A percentile compares a stretch with the other conserved stretches of the same genome.
Conservation (phyloP, 768 basidiomycete species). For the Pisolithus orientalis region DNA sequence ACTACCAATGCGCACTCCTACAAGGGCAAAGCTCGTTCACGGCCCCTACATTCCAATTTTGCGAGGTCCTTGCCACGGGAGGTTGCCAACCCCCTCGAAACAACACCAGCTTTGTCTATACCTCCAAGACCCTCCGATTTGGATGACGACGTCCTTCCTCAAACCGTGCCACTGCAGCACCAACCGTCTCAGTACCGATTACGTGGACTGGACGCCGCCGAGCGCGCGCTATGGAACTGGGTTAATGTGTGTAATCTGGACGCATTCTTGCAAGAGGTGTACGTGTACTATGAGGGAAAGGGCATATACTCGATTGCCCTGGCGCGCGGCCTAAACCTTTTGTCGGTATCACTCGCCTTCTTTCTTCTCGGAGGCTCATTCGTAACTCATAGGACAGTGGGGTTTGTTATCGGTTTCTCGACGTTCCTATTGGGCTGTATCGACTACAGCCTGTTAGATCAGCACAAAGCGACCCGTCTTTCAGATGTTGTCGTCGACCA, state of each 20-base stretch:
- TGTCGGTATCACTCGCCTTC: slow-evolving; percentile 56
- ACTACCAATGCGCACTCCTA: slow-evolving; percentile 16
- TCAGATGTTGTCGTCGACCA: slow-evolving; percentile 76
- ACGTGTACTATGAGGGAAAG: slow-evolving; percentile 94
- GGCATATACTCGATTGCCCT: slow-evolving; percentile 95
- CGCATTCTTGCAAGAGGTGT: slow-evolving; percentile 90
- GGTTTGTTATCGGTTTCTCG: slow-evolving; percentile 97
- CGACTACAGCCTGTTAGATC: slow-evolving; percentile 78
- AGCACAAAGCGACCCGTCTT: slow-evolving; percentile 59
- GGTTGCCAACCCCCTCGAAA: slow-evolving; percentile 32
- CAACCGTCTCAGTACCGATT: slow-evolving; percentile 36
- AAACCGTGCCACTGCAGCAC: slow-evolving; percentile 13
- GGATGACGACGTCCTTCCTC: slow-evolving; percentile 32
- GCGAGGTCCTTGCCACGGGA: slow-evolving; percentile 33
- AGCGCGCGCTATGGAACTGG: slow-evolving; percentile 97
- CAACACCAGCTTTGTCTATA: slow-evolving; percentile 37
- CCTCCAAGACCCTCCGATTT: slow-evolving; percentile 66
- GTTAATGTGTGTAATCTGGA: slow-evolving; percentile 98
- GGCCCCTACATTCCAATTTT: slow-evolving; percentile 48
- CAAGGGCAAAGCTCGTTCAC: slow-evolving; percentile 38
- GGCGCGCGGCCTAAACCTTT: slow-evolving; percentile 82
- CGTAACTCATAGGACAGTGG: slow-evolving; percentile 68
- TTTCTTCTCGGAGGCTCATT: slow-evolving; percentile 16
- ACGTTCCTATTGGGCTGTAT: slow-evolving; percentile 94
- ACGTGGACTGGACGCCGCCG: slow-evolving; percentile 75